Base-by-base conservation (phyloP, 2,329 filamentous ascomycete genomes). In the Raffaelea albimanens region DNA sequence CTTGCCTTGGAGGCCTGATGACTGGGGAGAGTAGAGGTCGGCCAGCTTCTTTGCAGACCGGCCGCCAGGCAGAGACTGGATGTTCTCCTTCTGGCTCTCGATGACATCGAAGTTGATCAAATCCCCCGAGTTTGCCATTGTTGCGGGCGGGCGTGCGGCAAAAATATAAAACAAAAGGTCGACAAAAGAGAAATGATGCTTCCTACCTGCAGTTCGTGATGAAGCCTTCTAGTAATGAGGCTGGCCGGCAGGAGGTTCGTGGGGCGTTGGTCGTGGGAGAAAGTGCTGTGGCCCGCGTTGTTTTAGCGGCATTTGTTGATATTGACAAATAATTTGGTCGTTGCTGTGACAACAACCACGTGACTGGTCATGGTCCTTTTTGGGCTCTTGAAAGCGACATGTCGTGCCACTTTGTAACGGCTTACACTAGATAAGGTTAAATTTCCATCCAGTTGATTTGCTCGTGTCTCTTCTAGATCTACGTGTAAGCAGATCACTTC, bases 1-100 rank as follows among this genome's bases (percentile, higher is more conserved):
- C 58, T 75, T 76, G 50, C 79, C 73, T n/a, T 41, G 31, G 77
- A 64, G 49, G 75, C 69, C 75, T 75, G 18, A 11, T n/a, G 23
- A 16, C 38, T 29, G 33, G 25, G 33, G 14, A 40, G 29, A 14
- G 75, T 88, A 89, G 29, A 88, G 78, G 47, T 89, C 79, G 25
- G 83, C 89, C 45, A 98, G 82, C 46, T 93, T 90, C 68, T 83
- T 87, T 41, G 91, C 93, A 38, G 91, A 97, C 55, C 93, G 73
- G 20, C 77, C 93, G 53, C 87, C 85, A 16, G 91, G 90, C 13
- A 98, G 76, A 20, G 89, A 83, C 66, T 96, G 90, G 48, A 98
- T 96, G 67, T 98, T 98, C 69, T 98, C 93, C 68, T 98, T 98
- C 59, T 96, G 90, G 42, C 79, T 80, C 69, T 98, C 93, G 67